phyloP scores from a whole-genome alignment of 352 stramenopile genomes.

The Phytophthora niederhauseri region DNA sequence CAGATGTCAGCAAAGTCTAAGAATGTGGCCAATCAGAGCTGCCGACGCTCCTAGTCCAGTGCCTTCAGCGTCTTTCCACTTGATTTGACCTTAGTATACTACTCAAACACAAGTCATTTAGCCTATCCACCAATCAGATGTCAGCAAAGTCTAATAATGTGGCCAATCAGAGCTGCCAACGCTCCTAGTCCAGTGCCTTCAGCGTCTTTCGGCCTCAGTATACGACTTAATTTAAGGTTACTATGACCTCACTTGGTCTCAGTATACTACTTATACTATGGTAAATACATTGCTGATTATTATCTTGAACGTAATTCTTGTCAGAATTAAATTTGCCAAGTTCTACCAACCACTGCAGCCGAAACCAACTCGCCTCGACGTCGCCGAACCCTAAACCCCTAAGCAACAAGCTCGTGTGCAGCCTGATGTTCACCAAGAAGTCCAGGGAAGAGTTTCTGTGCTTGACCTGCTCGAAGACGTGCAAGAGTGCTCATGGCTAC shows the following conservation, averaged over 20 bases:
- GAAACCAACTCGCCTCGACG: not conserved
- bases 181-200: not conserved
- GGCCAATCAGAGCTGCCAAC: not conserved
- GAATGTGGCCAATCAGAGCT: not conserved
- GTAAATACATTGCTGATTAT: not conserved
- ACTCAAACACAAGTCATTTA: not conserved
- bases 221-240: not conserved
- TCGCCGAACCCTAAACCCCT: not conserved
- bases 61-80: not conserved
- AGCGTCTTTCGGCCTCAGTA: not conserved
- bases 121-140: not conserved
- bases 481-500: constrained; percentile 12
- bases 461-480: constrained; percentile 5
- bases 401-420: constrained; percentile 3
- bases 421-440: constrained; percentile 15
- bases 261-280: not conserved
- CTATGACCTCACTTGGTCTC: not conserved
- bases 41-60: not conserved
- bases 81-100: not conserved
- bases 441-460: constrained; percentile 5
- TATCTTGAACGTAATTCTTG: not conserved
- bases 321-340: not conserved
- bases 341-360: constrained; percentile 2
- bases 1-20: not conserved
- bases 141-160: not conserved